A percentile compares a stretch with the other conserved stretches of the same genome.
phyloP scores from a whole-genome alignment of 1,284 basidiomycete genomes.

The Cutaneotrichosporon sp. region DNA sequence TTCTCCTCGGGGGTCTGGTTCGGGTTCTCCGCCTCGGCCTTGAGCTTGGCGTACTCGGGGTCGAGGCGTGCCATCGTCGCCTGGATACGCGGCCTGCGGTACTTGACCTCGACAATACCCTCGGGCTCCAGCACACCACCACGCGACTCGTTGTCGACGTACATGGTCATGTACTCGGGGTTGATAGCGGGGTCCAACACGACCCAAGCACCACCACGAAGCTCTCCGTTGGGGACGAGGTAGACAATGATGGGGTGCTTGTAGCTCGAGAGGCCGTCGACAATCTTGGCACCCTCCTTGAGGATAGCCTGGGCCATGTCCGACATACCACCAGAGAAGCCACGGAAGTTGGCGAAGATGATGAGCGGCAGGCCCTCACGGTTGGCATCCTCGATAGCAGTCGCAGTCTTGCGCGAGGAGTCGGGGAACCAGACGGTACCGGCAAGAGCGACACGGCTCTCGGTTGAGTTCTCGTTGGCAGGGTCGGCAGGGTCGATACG shows the following conservation, averaged over 20 bases:
- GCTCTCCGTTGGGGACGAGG: slow-evolving; percentile 96
- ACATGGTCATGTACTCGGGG: slow-evolving; percentile 98
- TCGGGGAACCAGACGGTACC: slow-evolving; percentile 99
- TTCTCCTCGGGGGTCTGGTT: slow-evolving; percentile 69
- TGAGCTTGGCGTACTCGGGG: slow-evolving; percentile 71
- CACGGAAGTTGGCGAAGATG: slow-evolving; percentile 99
- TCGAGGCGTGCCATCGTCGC: slow-evolving; percentile 93
- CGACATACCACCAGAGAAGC: slow-evolving; percentile 86
- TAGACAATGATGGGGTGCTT: slow-evolving; percentile 99
- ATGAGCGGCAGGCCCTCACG: slow-evolving; percentile 94
- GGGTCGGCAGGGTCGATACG: slow-evolving; percentile 96
- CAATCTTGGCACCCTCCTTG: slow-evolving; percentile 94
- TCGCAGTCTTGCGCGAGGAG: slow-evolving; percentile 99
- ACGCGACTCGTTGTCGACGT: slow-evolving; percentile 89
- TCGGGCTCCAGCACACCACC: slow-evolving; percentile 98
- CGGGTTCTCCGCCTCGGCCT: slow-evolving; percentile 69
- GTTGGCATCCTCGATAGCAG: slow-evolving; percentile 98
- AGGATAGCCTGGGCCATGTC: slow-evolving; percentile 77
- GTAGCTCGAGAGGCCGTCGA: slow-evolving; percentile 94
- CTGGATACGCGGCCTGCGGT: slow-evolving; percentile 81
- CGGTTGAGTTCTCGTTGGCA: slow-evolving; percentile 95
- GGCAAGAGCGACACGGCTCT: slow-evolving; percentile 97
- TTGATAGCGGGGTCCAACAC: slow-evolving; percentile 97
- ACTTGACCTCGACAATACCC: slow-evolving; percentile 85
- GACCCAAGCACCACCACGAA: slow-evolving; percentile 99